Evolutionary conservation across 2,329 filamentous ascomycete genomes (phyloP).

Genomic region (Colletotrichum salicis): DNA sequence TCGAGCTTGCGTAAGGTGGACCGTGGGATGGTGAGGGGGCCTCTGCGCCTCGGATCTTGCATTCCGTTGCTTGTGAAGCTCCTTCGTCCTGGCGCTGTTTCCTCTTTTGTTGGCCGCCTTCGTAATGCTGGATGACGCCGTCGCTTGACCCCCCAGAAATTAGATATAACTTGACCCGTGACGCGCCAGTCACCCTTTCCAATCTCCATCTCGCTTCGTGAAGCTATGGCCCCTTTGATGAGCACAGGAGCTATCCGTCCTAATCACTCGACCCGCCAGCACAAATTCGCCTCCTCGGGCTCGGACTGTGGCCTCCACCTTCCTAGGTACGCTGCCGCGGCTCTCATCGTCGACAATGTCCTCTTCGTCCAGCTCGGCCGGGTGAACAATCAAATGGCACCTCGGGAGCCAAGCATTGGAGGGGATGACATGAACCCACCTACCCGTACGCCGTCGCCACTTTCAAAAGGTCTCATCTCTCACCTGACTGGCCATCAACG

Average conservation of each 20-base stretch:
- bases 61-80: not conserved
- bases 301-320: not conserved
- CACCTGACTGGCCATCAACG: not conserved
- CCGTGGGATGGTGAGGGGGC: not conserved
- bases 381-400: not conserved
- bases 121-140: not conserved
- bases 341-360: not conserved
- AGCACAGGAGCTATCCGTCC: not conserved
- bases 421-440: not conserved
- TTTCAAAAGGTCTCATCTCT: not conserved
- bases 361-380: not conserved
- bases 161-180: constrained; percentile 8
- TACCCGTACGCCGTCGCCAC: not conserved
- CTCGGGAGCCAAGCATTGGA: constrained; percentile 6
- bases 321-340: not conserved
- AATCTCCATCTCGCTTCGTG: not conserved
- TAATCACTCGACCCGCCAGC: not conserved
- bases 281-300: not conserved
- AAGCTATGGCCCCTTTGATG: not conserved
- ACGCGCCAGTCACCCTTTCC: constrained; percentile 2
- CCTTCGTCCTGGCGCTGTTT: not conserved
- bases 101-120: not conserved
- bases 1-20: not conserved
- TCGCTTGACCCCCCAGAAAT: not conserved
- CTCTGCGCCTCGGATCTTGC: not conserved